Conservation (phyloP, 257 asterid species). For the Ilex aquifolium region DNA sequence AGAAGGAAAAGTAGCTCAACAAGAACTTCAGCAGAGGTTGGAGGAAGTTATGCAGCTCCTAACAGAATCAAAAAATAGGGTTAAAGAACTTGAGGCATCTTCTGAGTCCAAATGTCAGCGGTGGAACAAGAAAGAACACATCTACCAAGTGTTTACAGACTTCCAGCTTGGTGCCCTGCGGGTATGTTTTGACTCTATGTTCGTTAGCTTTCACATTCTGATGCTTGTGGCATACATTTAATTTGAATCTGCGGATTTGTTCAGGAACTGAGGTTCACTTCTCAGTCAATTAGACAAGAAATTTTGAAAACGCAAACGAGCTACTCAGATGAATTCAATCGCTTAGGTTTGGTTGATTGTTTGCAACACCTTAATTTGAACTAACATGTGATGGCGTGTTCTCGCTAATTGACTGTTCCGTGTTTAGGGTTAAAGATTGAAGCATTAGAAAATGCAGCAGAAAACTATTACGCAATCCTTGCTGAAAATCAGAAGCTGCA, state of each 20-base stretch:
- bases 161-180: conserved; percentile 83
- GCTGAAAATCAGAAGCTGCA: conserved; percentile 70
- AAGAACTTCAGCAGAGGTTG: conserved; percentile 48
- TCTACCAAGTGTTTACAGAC: conserved; percentile 59
- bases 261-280: conserved; percentile 65
- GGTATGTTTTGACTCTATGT: conserved; percentile 35
- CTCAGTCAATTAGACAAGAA: conserved; percentile 83
- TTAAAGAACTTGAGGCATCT: conserved; percentile 46
- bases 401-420: background rate
- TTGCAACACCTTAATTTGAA: background rate
- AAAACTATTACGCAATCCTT: conserved; percentile 47
- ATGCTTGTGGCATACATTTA: background rate
- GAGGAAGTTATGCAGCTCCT: conserved; percentile 34
- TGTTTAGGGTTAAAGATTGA: conserved; percentile 43
- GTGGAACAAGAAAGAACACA: conserved; percentile 63
- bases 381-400: background rate
- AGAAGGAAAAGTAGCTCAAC: conserved; percentile 40
- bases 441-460: conserved; percentile 53
- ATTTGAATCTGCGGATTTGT: conserved; percentile 3
- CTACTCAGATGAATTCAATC: conserved; percentile 56
- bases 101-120: conserved; percentile 37
- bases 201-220: background rate
- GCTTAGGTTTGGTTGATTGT: conserved; percentile 37
- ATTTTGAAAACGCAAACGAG: conserved; percentile 49
- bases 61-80: conserved; percentile 38